Base-by-base conservation (phyloP, 2,329 filamentous ascomycete genomes). In the Cladophialophora chaetospira region DNA sequence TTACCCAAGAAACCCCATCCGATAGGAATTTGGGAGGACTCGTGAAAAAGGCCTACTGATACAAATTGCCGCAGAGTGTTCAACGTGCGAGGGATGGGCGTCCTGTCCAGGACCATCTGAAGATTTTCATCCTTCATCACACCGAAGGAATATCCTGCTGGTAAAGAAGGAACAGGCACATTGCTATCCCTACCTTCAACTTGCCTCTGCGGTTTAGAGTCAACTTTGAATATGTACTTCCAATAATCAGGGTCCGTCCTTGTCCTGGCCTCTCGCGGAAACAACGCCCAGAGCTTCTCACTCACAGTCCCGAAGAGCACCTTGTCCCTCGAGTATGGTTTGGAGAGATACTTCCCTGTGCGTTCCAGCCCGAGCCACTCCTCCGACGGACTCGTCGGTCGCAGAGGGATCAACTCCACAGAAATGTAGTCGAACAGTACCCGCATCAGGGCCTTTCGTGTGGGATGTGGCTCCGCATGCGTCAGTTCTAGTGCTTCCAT, bases 1-100 rank as follows among this genome's bases (percentile, higher is more conserved):
- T 69, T 57, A 3, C 69, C 68, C 3, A 77, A 58, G 40, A 76
- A 75, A 0, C 66, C 71, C 74, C 74, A 77, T 2, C 69, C 74
- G 51, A 77, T 55, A 10, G 73, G 72, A 35, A 68, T 66, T 15
- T 65, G 59, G 8, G 55, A 28, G 11, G 42, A 19, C 5, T 17
- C 29, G 40, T 60, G 35, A 15, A 76, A 76, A 4, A 76, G 23
- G 2, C 71, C 72, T 9, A 72, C 66, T 10, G 70, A 70, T 2
- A 66, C 65, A 43, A 75, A 66, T 3, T 52, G 64, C 3, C 65
- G 43, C 43, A 77, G 60, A 15, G 70, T 68, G n/a, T 59, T 46
- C 50, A 66, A 65, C 0, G 72, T 70, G 1, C 75, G 69, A 4
- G 70, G 71, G 33, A 77, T 74, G 56, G 69, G 59, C 15, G 74